Base-by-base conservation (phyloP, 108 stramenopile species). In the Mayamaea pseudoterrestris region DNA sequence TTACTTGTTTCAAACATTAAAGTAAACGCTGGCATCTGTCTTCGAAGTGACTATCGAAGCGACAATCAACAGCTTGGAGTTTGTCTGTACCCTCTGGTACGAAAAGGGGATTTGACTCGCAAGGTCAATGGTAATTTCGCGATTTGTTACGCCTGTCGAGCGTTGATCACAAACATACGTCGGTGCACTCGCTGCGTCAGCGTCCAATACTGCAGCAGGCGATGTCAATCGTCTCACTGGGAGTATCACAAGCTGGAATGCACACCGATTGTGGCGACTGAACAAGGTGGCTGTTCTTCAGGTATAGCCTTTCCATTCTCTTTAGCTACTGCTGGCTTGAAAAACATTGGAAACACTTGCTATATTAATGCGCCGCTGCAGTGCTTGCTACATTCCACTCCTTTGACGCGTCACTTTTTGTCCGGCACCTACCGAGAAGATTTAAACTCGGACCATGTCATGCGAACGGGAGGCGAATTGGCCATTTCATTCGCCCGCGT, bases 331-430 rank as follows among this genome's bases (percentile, higher is more conserved):
- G 83, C 94, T 11, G 97, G 97, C 5, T 60, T 98, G 35, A 65
- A 63, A 29, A 96, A 98, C 55, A 55, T 98, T 44, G 97, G 95
- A 0, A 98, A 98, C 68, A 96, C 97, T 11, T 98, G 97, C 65
- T 98, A 93, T 65, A 85, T 98, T 78, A 94, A 90, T 53, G 75
- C 89, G 20, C 79, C 83, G 11, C 34, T 98, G 26, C 95, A 81
- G 51, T 88, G 83, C 29, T 60, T 98, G 45, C 55, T 53, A 22
- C 81, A 95, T 69, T 76, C 87, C 8, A 68, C 66, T 29, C 78
- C 82, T 16, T 62, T 98, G 30, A 91, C 93, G 35, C 63, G 93
- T 31, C 74, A 78, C 62, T 95, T 98, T 61, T 52, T 96, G 32
- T 74, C 76, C 5, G 69, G 68, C 22, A 39, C 53, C 17, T 92